A percentile compares a stretch with the other conserved stretches of the same genome.
phyloP scores from a whole-genome alignment of 768 basidiomycete species.

The Astraeus odoratus region DNA sequence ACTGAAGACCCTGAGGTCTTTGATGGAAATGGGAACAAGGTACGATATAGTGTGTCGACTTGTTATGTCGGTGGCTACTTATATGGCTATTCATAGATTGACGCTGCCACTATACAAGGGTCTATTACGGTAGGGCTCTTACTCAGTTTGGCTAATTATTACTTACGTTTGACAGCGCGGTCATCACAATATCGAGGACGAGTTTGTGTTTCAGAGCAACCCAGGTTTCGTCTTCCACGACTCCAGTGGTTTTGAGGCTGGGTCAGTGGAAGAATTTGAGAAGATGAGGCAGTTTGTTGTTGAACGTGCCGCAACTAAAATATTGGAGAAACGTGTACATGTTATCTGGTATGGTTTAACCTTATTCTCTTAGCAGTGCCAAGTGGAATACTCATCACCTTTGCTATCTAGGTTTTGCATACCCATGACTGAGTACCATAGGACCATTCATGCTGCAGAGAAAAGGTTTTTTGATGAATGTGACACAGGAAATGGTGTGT shows the following conservation, averaged over 20 bases:
- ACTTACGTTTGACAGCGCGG: conserved; percentile 22
- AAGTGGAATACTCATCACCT: conserved; percentile 25
- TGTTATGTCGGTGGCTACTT: conserved; percentile 25
- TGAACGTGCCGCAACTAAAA: conserved; percentile 10
- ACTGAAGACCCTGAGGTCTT: too few relatives aligned
- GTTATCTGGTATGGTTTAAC: too few relatives aligned
- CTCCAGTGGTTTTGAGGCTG: conserved; percentile 35
- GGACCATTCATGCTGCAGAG: conserved; percentile 23
- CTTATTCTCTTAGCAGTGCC: too few relatives aligned
- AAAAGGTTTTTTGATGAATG: conserved; percentile 24
- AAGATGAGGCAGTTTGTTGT: conserved; percentile 30
- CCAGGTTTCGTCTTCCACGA: conserved; percentile 35
- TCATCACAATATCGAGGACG: conserved; percentile 26
- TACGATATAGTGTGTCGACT: conserved; percentile 33
- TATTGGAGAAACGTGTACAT: conserved; percentile 22
- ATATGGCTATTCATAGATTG: conserved; percentile 1
- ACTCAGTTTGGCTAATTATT: neutral
- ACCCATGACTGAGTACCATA: too few relatives aligned
- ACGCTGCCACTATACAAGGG: neutral
- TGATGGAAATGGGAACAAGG: conserved; percentile 31
- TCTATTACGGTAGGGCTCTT: neutral
- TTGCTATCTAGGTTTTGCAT: conserved; percentile 33
- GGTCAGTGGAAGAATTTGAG: conserved; percentile 22
- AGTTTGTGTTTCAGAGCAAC: conserved; percentile 27
- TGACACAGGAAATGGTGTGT: conserved; percentile 8